Percentiles rank a stretch among this genome's conserved stretches.
These are phyloP conservation scores for Hymenoscyphus linearis DNA, from an alignment of 2,329 filamentous ascomycete genomes.

Conservation along the genomic window DNA sequence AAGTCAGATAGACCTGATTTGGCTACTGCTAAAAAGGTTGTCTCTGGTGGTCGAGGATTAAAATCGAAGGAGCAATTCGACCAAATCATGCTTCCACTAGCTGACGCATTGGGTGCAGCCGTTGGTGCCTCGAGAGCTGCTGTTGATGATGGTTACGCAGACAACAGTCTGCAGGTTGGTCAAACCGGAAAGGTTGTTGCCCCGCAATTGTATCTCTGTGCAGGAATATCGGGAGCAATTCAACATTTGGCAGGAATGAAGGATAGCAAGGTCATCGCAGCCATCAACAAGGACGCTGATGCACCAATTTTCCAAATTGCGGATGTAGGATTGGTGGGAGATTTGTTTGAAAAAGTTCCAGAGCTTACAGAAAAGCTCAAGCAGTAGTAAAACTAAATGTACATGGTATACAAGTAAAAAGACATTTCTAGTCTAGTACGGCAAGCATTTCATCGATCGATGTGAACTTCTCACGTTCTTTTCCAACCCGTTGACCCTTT, in stretches of 20 bases:
- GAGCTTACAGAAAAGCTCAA: constrained; percentile 92
- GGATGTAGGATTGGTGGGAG: constrained; percentile 90
- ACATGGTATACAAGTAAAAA: constrained; percentile 11
- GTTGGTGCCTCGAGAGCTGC: constrained; percentile 92
- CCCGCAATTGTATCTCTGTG: constrained; percentile 89
- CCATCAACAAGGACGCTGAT: constrained; percentile 96
- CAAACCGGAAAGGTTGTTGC: constrained; percentile 99
- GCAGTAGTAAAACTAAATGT: constrained; percentile 25
- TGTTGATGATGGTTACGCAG: constrained; percentile 94
- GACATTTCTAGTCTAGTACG: constrained; percentile 37
- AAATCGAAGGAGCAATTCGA: constrained; percentile 99
- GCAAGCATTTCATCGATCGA: constrained; percentile 52
- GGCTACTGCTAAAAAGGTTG: constrained; percentile 80
- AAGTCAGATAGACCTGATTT: constrained; percentile 94
- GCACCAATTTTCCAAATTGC: constrained; percentile 98
- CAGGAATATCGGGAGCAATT: constrained; percentile 94
- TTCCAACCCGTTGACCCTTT: constrained; percentile 61
- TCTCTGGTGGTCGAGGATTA: constrained; percentile 87
- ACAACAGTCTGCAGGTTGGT: constrained; percentile 96
- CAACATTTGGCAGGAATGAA: constrained; percentile 99
- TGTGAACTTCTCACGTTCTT: constrained; percentile 69
- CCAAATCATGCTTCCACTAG: constrained; percentile 82
- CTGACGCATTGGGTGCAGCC: constrained; percentile 88
- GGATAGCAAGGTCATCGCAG: constrained; percentile 98
- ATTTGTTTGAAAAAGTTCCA: constrained; percentile 92